Evolutionary conservation across 306 rosid genomes (phyloP), one percentile per base, ranked within the genome.

Genomic region (Crataegus laevigata): DNA sequence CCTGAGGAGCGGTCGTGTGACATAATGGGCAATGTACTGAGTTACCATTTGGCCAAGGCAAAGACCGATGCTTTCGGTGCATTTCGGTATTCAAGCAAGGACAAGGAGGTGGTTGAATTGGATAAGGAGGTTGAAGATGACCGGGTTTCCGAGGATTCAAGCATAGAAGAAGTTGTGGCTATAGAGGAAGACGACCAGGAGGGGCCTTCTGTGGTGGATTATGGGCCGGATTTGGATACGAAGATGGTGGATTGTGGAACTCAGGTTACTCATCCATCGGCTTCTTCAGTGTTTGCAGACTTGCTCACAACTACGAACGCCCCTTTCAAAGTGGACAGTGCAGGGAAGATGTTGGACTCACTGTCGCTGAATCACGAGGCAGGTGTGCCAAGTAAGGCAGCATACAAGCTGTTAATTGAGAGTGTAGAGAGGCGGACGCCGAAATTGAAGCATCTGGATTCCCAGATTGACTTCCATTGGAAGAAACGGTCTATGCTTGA

Each of bases 351-450:
- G 80, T 51, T 73, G 71, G 85, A 73, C 42, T 64, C 79, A 69
- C 78, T 89, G 73, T 73, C 87, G 21, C 69, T 87, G 21, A 66
- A 68, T 34, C 73, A 6, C 0, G 88, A 77, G 73, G 59, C 2
- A 66, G 84, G 80, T 32, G 4, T 82, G 29, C 38, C 74, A 3
- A 66, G 79, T 30, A 79, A 85, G 75, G 70, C 72, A 22, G 89
- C 52, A 18, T 96, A 92, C 80, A 92, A 83, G 82, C 88, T 84
- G 90, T 72, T 96, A 91, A 87, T 96, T 25, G 84, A 82, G 60
- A 58, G 13, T 30, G 82, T 70, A 63, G 78, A 73, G 8, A 82
- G 64, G 73, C 76, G 89, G 65, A 60, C 67, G 0, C 50, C 71
- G 1, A 83, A 29, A 4, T 64, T 92, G 72, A 24, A 61, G 18